These are phyloP conservation scores for Penicillium paxilli DNA, from an alignment of 495 filamentous ascomycete species.

Conservation along the genomic window DNA sequence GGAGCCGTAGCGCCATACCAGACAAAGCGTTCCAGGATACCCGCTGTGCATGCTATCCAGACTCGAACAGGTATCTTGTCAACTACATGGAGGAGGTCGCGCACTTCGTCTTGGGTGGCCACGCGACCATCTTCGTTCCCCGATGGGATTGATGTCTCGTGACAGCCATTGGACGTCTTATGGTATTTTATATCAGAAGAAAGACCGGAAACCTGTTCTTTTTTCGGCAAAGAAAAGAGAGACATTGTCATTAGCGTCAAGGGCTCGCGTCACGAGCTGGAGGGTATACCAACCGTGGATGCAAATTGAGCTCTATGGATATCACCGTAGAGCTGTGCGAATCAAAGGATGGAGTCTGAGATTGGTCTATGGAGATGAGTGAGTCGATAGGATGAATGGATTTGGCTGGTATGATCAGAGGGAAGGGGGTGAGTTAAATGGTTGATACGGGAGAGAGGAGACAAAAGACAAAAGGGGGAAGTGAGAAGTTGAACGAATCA, in stretches of 20 bases:
- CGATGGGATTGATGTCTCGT: not conserved
- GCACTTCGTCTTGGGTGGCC: constrained; percentile 15
- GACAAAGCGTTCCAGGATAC: constrained; percentile 18
- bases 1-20: constrained; percentile 16
- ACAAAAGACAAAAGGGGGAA: no score
- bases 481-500: no score
- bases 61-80: constrained; percentile 10
- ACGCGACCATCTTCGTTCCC: constrained; percentile 1
- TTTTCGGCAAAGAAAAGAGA: constrained; percentile 7
- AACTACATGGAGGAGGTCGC: constrained; percentile 14
- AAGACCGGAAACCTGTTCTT: constrained; percentile 7
- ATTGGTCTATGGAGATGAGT: no score
- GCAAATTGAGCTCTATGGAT: constrained; percentile 6
- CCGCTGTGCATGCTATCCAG: constrained; percentile 9
- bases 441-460: no score
- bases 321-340: constrained; percentile 9
- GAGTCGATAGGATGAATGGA: no score
- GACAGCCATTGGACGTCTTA: not conserved
- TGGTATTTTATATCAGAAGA: not conserved
- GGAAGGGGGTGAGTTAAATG: no score
- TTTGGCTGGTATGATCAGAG: no score
- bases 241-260: constrained; percentile 6
- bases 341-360: no score
- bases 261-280: not conserved
- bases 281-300: constrained; percentile 16